phyloP scores from a whole-genome alignment of 2,329 filamentous ascomycete genomes.

The Aspergillus eucalypticola region DNA sequence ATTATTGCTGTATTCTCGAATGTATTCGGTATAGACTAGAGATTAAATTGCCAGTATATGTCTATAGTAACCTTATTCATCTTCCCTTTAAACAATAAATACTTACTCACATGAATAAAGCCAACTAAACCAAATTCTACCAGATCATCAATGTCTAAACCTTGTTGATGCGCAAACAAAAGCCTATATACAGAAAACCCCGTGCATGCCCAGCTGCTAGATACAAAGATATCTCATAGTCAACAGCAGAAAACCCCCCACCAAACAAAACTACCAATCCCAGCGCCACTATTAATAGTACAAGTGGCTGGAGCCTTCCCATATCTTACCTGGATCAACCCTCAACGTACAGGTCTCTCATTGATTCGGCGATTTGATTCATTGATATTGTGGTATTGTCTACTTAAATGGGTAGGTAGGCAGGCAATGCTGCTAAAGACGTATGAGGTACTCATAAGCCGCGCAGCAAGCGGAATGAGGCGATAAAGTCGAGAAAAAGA shows the following conservation, averaged over 20 bases:
- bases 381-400: neutral
- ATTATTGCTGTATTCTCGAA: neutral
- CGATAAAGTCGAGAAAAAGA: neutral
- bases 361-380: neutral
- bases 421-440: constrained; percentile 13
- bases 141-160: neutral
- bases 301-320: neutral
- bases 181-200: constrained; percentile 7
- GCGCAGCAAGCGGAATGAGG: neutral
- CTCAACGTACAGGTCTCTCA: neutral
- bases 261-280: neutral
- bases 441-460: constrained; percentile 1
- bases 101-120: neutral
- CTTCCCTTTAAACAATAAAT: neutral
- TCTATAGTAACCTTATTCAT: neutral
- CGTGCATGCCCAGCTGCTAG: constrained; percentile 5
- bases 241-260: neutral
- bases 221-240: neutral
- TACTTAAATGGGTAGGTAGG: constrained; percentile 7
- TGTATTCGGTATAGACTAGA: constrained; percentile 5
- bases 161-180: neutral
- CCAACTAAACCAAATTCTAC: neutral
- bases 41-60: constrained; percentile 7
- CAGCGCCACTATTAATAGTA: neutral
- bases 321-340: neutral